Percentiles rank a stretch among this genome's conserved stretches.
These are phyloP conservation scores for Wickerhamomyces queroliae DNA, from an alignment of 805 yeast genomes.

Conservation along the genomic window DNA sequence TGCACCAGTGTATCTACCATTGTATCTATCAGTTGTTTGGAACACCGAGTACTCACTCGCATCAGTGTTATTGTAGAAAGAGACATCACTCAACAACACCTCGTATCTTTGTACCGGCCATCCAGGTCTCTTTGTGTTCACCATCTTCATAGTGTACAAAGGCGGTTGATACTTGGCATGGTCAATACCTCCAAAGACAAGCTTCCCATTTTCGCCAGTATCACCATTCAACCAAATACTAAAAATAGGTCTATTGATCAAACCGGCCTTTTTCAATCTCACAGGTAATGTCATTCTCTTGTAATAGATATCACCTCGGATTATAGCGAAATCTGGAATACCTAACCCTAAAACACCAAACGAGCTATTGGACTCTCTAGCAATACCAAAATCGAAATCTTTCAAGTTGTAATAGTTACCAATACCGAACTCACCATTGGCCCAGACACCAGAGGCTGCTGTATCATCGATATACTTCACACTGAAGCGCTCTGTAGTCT, in stretches of 20 bases:
- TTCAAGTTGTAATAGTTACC: constrained; percentile 25
- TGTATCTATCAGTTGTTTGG: not conserved
- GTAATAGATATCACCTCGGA: not conserved
- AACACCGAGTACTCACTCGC: constrained; percentile 5
- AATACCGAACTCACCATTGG: constrained; percentile 24
- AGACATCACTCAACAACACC: constrained; percentile 9
- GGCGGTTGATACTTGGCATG: constrained; percentile 30
- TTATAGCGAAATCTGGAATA: constrained; percentile 8
- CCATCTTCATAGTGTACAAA: constrained; percentile 27
- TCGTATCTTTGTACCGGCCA: constrained; percentile 10
- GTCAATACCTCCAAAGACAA: constrained; percentile 37
- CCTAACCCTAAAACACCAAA: constrained; percentile 43
- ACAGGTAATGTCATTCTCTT: constrained; percentile 7
- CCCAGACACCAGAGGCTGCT: constrained; percentile 49
- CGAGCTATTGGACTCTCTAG: constrained; percentile 24
- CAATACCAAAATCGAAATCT: constrained; percentile 28
- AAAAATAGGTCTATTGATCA: constrained; percentile 11
- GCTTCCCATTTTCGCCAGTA: constrained; percentile 8
- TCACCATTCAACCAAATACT: constrained; percentile 14
- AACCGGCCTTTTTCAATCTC: constrained; percentile 3
- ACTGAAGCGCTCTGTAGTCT: constrained; percentile 23
- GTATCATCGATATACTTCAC: constrained; percentile 44
- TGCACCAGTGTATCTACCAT: constrained; percentile 7
- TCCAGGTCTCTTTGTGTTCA: constrained; percentile 6
- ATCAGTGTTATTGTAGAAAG: not conserved